These are phyloP conservation scores for Botryotinia globosa DNA, from an alignment of 2,329 filamentous ascomycete genomes.

Conservation along the genomic window DNA sequence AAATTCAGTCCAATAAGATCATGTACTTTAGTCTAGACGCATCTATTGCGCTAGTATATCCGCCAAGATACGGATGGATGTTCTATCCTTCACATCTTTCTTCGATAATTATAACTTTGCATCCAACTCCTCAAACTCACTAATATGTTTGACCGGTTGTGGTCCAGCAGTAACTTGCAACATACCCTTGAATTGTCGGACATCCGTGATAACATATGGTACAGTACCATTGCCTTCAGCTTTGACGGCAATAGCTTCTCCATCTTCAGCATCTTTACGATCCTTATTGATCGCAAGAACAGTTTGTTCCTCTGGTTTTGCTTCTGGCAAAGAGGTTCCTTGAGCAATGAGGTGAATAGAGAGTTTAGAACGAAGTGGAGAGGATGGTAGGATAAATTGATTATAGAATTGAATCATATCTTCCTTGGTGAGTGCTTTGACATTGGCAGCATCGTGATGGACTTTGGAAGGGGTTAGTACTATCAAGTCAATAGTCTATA, in stretches of 20 bases:
- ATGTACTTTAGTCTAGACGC: background rate
- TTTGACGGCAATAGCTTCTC: conserved; percentile 24
- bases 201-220: conserved; percentile 68
- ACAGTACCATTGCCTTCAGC: conserved; percentile 47
- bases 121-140: conserved; percentile 81
- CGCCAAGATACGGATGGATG: background rate
- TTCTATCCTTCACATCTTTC: background rate
- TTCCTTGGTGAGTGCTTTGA: conserved; percentile 71
- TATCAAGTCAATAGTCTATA: conserved; percentile 13
- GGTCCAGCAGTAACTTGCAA: conserved; percentile 72
- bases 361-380: conserved; percentile 72
- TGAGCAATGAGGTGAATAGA: conserved; percentile 82
- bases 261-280: conserved; percentile 35
- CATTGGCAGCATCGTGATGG: conserved; percentile 65
- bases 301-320: conserved; percentile 40
- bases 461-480: conserved; percentile 24
- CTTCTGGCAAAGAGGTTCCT: conserved; percentile 44
- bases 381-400: conserved; percentile 71
- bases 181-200: conserved; percentile 75
- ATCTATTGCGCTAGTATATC: conserved; percentile 3
- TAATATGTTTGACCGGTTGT: conserved; percentile 69
- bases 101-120: conserved; percentile 63
- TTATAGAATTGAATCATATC: conserved; percentile 80
- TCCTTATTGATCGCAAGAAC: conserved; percentile 35
- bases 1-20: background rate